These are phyloP conservation scores for Trichophaea hybrida DNA, from an alignment of 2,329 filamentous ascomycete genomes.

Conservation along the genomic window DNA sequence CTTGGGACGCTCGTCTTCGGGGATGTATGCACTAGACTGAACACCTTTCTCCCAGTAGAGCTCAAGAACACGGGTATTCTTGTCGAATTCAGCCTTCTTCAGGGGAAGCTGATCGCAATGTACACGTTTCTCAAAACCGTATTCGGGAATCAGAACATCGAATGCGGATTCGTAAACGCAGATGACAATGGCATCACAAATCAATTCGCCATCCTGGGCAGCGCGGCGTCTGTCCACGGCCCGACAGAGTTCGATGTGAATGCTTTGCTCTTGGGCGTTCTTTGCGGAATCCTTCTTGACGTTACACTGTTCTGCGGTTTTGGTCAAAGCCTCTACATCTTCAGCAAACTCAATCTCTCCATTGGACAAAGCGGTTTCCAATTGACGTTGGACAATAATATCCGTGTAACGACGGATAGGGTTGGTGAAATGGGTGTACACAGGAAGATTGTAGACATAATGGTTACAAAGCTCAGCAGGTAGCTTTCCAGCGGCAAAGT, in stretches of 20 bases:
- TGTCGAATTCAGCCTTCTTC: conserved; percentile 98
- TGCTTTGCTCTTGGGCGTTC: conserved; percentile 94
- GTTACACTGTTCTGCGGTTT: conserved; percentile 91
- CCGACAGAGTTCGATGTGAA: conserved; percentile 94
- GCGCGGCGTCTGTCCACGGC: conserved; percentile 85
- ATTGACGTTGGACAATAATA: conserved; percentile 85
- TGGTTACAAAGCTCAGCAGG: conserved; percentile 66
- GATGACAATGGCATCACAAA: conserved; percentile 88
- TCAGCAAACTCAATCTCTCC: conserved; percentile 74
- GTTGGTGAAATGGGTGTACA: conserved; percentile 96
- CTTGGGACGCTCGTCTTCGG: conserved; percentile 91
- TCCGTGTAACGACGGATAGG: conserved; percentile 91
- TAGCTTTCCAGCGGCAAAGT: conserved; percentile 72
- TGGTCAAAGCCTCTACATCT: conserved; percentile 72
- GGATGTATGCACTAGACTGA: conserved; percentile 86
- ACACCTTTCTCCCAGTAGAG: conserved; percentile 99
- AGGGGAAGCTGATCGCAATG: conserved; percentile 95
- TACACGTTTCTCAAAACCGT: conserved; percentile 97
- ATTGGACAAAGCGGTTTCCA: conserved; percentile 72
- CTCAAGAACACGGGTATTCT: conserved; percentile 85
- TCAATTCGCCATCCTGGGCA: conserved; percentile 76
- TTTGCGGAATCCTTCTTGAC: conserved; percentile 98
- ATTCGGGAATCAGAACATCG: conserved; percentile 93
- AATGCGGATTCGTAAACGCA: conserved; percentile 98
- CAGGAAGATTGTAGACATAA: conserved; percentile 78